Conservation (phyloP, 352 stramenopile genomes). For the Thalassiosira mediterranea region DNA sequence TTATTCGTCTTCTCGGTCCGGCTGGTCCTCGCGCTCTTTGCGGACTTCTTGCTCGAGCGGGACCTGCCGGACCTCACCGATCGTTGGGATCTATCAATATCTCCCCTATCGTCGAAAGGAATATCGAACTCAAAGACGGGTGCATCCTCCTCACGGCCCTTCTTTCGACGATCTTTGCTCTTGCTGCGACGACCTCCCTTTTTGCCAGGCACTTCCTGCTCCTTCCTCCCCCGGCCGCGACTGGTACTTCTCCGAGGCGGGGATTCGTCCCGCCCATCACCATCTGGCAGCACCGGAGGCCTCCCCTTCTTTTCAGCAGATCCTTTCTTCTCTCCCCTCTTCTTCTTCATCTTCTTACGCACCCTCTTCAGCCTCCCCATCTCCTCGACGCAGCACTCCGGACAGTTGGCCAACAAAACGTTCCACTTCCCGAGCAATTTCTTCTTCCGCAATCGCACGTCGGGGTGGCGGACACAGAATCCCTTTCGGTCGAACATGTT, state of each 20-base stretch:
- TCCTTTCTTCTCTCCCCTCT: neutral
- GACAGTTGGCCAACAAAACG: constrained; percentile 50
- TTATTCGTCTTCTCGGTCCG: constrained; percentile 5
- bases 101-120: constrained; percentile 25
- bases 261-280: neutral
- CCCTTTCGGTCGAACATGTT: constrained; percentile 48
- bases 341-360: constrained; percentile 24
- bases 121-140: constrained; percentile 62
- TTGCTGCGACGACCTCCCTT: neutral
- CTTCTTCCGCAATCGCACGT: constrained; percentile 57
- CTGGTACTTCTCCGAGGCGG: neutral
- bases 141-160: neutral
- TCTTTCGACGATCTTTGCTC: neutral
- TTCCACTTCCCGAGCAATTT: constrained; percentile 59
- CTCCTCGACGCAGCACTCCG: constrained; percentile 58
- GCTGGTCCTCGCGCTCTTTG: constrained; percentile 17
- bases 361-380: constrained; percentile 37
- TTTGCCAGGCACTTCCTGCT: neutral
- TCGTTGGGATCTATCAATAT: constrained; percentile 2
- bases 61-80: constrained; percentile 9
- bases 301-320: constrained; percentile 9
- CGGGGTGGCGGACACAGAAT: constrained; percentile 48
- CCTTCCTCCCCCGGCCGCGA: neutral
- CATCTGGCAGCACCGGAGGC: neutral
- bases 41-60: constrained; percentile 11